Evolutionary conservation across 345 rosid species (phyloP).

Genomic region (Arabis hirsuta): DNA sequence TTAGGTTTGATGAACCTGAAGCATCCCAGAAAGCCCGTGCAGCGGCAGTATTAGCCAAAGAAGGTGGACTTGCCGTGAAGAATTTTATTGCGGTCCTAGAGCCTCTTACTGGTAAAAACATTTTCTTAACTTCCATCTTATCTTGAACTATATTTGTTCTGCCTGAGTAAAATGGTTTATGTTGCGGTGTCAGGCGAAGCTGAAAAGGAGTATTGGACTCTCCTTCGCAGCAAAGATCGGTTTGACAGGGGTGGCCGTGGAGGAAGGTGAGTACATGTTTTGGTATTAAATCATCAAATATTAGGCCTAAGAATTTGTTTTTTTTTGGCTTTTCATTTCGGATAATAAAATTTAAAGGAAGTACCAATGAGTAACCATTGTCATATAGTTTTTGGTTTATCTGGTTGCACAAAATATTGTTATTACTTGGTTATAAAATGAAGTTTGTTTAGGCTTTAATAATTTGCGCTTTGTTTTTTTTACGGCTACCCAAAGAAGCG

Average conservation of each 20-base stretch:
- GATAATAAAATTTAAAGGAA: too few species aligned
- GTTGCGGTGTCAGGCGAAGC: slow-evolving; percentile 61
- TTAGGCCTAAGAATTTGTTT: too few species aligned
- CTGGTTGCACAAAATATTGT: too few species aligned
- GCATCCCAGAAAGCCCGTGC: slow-evolving; percentile 95
- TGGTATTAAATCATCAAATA: not conserved
- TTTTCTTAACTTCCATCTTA: slow-evolving; percentile 4
- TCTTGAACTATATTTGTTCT: not conserved
- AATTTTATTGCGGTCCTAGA: slow-evolving; percentile 73
- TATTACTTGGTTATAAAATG: too few species aligned
- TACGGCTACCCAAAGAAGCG: not conserved
- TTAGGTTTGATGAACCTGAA: slow-evolving; percentile 87
- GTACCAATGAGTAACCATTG: too few species aligned
- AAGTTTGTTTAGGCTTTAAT: too few species aligned
- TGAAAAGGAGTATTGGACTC: slow-evolving; percentile 84
- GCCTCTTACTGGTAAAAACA: slow-evolving; percentile 76
- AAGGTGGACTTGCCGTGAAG: slow-evolving; percentile 82
- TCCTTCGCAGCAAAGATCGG: slow-evolving; percentile 63
- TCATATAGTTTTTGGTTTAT: too few species aligned
- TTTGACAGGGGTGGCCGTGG: slow-evolving; percentile 65
- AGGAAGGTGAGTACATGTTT: slow-evolving; percentile 64
- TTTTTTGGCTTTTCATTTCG: too few species aligned
- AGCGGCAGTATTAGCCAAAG: slow-evolving; percentile 85
- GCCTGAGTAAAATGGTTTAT: slow-evolving; percentile 1
- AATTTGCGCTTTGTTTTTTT: not conserved